phyloP scores from a whole-genome alignment of 2,329 filamentous ascomycete genomes.

The Sporothrix inflata region DNA sequence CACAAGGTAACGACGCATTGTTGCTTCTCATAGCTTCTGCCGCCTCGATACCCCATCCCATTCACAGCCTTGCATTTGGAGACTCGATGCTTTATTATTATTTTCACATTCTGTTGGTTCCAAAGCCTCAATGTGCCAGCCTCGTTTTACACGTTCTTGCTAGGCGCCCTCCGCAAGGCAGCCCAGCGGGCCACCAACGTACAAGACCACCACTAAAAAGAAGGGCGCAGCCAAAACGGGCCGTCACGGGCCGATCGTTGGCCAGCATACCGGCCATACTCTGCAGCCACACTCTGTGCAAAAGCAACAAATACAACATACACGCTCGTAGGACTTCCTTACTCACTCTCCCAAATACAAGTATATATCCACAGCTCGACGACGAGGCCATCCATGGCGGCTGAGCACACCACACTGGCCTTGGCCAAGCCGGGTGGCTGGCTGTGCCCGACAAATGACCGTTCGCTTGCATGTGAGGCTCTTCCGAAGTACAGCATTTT shows the following conservation, averaged over 20 bases:
- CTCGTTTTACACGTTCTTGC: background rate
- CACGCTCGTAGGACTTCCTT: background rate
- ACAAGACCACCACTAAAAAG: background rate
- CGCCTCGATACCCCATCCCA: background rate
- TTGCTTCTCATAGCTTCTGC: background rate
- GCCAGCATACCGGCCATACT: background rate
- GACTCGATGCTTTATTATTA: background rate
- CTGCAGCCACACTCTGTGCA: no score
- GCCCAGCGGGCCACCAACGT: background rate
- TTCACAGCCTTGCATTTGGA: background rate
- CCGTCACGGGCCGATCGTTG: background rate
- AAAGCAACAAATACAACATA: background rate
- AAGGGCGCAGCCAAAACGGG: conserved; percentile 8
- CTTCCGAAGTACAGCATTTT: background rate
- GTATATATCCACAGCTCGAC: background rate
- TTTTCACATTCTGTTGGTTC: no score
- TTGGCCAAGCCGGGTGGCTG: background rate
- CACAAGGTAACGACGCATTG: background rate
- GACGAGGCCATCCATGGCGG: background rate
- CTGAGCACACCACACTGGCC: background rate
- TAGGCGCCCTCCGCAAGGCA: conserved; percentile 8
- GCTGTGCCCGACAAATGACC: background rate
- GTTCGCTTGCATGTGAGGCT: background rate
- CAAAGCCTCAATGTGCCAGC: background rate
- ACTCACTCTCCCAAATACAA: no score